Evolutionary conservation across 164 flowering plant species (phyloP), one percentile per base, ranked within the genome.

Genomic region (Macadamia integrifolia): DNA sequence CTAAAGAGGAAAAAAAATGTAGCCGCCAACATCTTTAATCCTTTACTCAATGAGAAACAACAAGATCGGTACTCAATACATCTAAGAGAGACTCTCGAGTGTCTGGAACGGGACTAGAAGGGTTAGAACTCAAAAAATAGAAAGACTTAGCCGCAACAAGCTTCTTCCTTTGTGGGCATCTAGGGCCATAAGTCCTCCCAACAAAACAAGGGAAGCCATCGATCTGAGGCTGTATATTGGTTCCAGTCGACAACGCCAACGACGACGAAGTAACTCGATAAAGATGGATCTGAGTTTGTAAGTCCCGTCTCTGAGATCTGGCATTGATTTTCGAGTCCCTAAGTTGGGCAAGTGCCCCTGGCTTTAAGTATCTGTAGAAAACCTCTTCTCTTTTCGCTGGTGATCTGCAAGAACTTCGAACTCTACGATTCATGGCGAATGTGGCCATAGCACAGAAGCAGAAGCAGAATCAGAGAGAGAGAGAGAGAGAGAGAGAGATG

Each of bases 271-370:
- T 11, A 17, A 62, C 10, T 57, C 68, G 69, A 53, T 23, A 49
- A 48, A 67, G 55, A 30, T 65, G 46, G 71, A 64, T 50, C 60
- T 71, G 74, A 55, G 57, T 62, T 50, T 61, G 73, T 14, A 63
- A 50, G 30, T 56, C 42, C 9, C 55, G 70, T n/a, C 49, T 42
- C 23, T 58, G 78, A 46, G 76, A 69, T 69, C 77, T 71, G 28
- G 81, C 74, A 43, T 58, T 69, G 65, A 80, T 69, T 62, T 50
- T 72, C 48, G 78, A 76, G 72, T 81, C 76, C 29, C 81, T 66
- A 70, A 81, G 74, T 56, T 72, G 76, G 14, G 84, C 81, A 1
- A 81, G 78, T 2, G 76, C 78, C 8, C 84, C 84, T 15, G 84
- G 84, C 65, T 72, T 78, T 1, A 81, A 71, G 58, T 64, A 81